Evolutionary conservation across 2,329 filamentous ascomycete species (phyloP).

Genomic region (Epicoccum sorghinum): DNA sequence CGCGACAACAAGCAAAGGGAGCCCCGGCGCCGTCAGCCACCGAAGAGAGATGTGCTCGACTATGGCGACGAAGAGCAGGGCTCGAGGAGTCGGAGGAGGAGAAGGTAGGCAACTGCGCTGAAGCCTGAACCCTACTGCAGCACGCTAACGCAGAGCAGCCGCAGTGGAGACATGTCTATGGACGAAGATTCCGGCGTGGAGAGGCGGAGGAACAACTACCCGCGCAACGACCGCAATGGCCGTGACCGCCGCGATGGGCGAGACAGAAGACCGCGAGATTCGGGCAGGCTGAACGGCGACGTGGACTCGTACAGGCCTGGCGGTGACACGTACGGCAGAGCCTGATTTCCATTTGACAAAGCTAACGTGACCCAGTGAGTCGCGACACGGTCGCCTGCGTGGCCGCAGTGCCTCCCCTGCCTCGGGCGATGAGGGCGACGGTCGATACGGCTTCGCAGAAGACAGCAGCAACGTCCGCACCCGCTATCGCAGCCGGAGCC

Average conservation of each 20-base stretch:
- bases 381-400: constrained; percentile 57
- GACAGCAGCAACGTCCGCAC: constrained; percentile 50
- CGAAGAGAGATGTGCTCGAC: constrained; percentile 34
- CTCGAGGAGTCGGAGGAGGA: constrained; percentile 28
- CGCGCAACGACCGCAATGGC: constrained; percentile 8
- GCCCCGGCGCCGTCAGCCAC: constrained; percentile 59
- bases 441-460: constrained; percentile 58
- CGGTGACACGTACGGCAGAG: constrained; percentile 26
- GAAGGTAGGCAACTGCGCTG: constrained; percentile 22
- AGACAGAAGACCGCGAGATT: constrained; percentile 18
- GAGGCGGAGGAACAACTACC: constrained; percentile 27
- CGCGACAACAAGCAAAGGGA: constrained; percentile 58
- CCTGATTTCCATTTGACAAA: background rate
- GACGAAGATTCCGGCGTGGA: constrained; percentile 69
- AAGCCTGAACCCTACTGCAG: background rate
- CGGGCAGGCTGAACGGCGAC: constrained; percentile 23
- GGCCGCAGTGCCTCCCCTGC: constrained; percentile 66
- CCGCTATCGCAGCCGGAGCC: constrained; percentile 51
- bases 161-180: constrained; percentile 73
- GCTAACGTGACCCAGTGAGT: constrained; percentile 28
- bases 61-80: constrained; percentile 37
- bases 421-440: constrained; percentile 54
- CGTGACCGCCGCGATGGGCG: constrained; percentile 27
- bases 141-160: constrained; percentile 33
- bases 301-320: constrained; percentile 43